Conservation (phyloP, 371 early-diverging fungal genomes). For the Apophysomyces elegans region DNA sequence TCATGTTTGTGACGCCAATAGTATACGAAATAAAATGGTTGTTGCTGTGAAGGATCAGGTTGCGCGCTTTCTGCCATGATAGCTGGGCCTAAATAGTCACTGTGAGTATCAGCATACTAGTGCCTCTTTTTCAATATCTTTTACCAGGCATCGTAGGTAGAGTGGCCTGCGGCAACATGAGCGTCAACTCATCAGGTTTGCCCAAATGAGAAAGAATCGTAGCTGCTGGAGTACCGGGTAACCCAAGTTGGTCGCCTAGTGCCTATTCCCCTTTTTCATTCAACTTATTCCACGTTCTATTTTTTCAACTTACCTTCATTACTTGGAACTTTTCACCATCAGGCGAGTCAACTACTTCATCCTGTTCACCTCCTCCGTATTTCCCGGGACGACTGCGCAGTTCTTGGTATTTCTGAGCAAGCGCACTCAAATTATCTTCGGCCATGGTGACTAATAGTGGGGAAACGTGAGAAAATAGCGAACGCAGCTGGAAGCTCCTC, state of each 20-base stretch:
- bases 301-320: conserved; percentile 39
- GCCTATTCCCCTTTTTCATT: conserved; percentile 21
- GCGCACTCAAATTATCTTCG: conserved; percentile 35
- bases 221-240: conserved; percentile 48
- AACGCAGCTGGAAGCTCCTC: not conserved
- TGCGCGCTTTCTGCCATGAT: conserved; percentile 13
- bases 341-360: conserved; percentile 54
- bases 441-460: conserved; percentile 18
- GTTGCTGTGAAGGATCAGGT: conserved; percentile 19
- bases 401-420: conserved; percentile 41
- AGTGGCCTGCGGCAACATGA: conserved; percentile 29
- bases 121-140: not conserved
- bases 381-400: conserved; percentile 55
- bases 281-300: not conserved
- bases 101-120: conserved; percentile 9
- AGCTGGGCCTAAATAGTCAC: conserved; percentile 25
- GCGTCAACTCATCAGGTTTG: conserved; percentile 57
- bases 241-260: conserved; percentile 48
- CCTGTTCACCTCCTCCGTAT: conserved; percentile 56
- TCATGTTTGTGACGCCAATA: conserved; percentile 69
- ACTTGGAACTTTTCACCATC: conserved; percentile 59
- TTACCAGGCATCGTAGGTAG: conserved; percentile 49
- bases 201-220: conserved; percentile 51
- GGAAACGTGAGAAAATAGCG: not conserved
- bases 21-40: conserved; percentile 57